Evolutionary conservation across 164 flowering plant genomes (phyloP).

Genomic region (Piper longum): DNA sequence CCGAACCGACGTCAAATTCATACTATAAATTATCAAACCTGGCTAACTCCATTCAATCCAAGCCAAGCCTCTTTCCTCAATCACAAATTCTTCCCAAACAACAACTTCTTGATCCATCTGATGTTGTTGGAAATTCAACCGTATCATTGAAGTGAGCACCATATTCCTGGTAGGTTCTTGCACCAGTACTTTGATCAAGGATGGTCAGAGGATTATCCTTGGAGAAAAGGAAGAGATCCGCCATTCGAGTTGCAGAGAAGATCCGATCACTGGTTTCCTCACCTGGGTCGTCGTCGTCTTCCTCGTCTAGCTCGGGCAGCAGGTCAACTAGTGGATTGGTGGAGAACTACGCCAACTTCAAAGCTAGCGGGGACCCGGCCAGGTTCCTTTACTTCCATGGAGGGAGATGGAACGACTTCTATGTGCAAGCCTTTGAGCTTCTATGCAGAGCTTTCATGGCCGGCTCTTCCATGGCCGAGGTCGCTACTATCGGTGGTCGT

Average conservation of each 20-base stretch:
- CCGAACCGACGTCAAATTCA: too few species aligned
- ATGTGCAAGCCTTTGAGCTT: neutral
- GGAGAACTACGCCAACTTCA: slow-evolving; percentile 6
- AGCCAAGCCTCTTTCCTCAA: too few species aligned
- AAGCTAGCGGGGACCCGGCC: slow-evolving; percentile 3
- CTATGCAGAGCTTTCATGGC: slow-evolving; percentile 4
- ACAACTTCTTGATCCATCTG: too few species aligned
- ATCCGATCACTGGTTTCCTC: neutral
- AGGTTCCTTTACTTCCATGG: slow-evolving; percentile 8
- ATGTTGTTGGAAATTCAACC: too few species aligned
- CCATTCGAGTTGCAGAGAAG: neutral
- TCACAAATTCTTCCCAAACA: too few species aligned
- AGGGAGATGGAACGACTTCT: slow-evolving; percentile 6
- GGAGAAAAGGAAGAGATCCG: neutral
- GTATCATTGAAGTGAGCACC: too few species aligned
- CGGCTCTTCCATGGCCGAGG: slow-evolving; percentile 1
- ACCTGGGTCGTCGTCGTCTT: neutral
- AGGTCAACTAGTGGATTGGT: slow-evolving; percentile 4
- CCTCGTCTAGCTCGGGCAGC: neutral
- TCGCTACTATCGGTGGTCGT: slow-evolving; percentile 4
- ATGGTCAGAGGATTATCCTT: neutral
- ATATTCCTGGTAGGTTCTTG: too few species aligned
- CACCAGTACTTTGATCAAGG: neutral
- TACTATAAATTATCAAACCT: too few species aligned
- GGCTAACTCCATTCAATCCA: too few species aligned